Conservation (phyloP, 192 early-diverging fungal genomes). For the Coemansia sp. region DNA sequence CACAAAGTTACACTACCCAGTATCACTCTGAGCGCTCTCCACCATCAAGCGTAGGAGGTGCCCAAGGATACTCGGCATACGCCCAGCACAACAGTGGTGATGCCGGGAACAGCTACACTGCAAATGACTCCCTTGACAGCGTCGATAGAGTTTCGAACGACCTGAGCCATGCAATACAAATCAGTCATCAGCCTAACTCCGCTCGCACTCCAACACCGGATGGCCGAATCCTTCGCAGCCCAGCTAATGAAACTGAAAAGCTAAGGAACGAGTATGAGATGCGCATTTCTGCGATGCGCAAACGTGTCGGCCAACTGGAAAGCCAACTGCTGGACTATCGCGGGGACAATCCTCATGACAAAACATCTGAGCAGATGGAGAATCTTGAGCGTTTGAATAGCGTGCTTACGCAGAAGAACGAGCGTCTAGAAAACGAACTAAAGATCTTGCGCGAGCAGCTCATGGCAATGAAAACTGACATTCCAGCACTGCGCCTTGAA, state of each 20-base stretch:
- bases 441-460: slow-evolving; percentile 48
- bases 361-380: slow-evolving; percentile 38
- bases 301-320: slow-evolving; percentile 69
- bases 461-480: slow-evolving; percentile 37
- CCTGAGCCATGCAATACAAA: slow-evolving; percentile 26
- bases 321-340: slow-evolving; percentile 57
- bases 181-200: slow-evolving; percentile 19
- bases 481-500: slow-evolving; percentile 44
- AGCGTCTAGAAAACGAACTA: slow-evolving; percentile 51
- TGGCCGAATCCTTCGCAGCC: slow-evolving; percentile 12
- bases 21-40: slow-evolving; percentile 26
- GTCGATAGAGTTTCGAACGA: slow-evolving; percentile 31
- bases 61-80: slow-evolving; percentile 20
- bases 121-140: slow-evolving; percentile 21
- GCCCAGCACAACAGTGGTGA: slow-evolving; percentile 8
- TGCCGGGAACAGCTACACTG: neutral
- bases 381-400: slow-evolving; percentile 57
- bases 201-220: slow-evolving; percentile 26
- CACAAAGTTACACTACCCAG: slow-evolving; percentile 1
- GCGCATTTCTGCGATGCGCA: slow-evolving; percentile 61
- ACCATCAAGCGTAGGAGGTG: slow-evolving; percentile 28
- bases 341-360: slow-evolving; percentile 36
- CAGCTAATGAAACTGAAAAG: slow-evolving; percentile 47
- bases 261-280: slow-evolving; percentile 65
- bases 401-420: slow-evolving; percentile 51